Evolutionary conservation across 176 grass and related monocot species (phyloP), one percentile per base, ranked within the genome.

Genomic region (Oryza longistaminata): DNA sequence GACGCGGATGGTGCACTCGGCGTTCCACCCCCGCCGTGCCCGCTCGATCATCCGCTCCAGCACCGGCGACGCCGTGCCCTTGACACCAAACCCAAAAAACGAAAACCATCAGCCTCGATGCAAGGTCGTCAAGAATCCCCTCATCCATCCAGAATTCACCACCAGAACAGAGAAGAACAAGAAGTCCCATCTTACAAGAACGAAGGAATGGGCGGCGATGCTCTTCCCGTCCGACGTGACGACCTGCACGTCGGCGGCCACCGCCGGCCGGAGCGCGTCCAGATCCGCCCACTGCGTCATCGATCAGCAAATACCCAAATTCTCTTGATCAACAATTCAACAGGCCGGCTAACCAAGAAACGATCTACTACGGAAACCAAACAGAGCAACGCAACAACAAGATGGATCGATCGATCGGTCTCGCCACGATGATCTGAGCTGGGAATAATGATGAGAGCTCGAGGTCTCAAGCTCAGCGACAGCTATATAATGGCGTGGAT

Each of bases 41-140:
- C 14, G 25, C 58, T 88, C 81, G 55, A 98, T 89, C 93, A 90
- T 92, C 83, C 78, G 77, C 81, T 90, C 96, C 83, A 98, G 88
- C 61, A 98, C 93, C 35, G 90, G 78, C 64, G 96, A 99, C 27
- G 90, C 85, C 22, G 91, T 88, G 31, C 84, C 96, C 93, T 96
- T 6, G 4, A 0, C 0, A 40, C 9, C 13, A 49, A 62, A 79
- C 13, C 48, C 44, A 15, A 31, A 55, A 25, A 29, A 3, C 60
- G 10, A 33, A 27, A 66, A 66, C 66, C 55, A 70, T 15, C 39
- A 55, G 43, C 9, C 53, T 0, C 53, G 53, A 58, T 21, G 7
- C 2, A 31, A 31, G 29, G 29, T 2, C 0, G 9, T 34, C 0
- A 25, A 29, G 61, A 35, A 19, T n/a, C 22, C 53, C 44, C 14